These are phyloP conservation scores for Phytophthora rubi DNA, from an alignment of 352 stramenopile genomes.

Conservation along the genomic window DNA sequence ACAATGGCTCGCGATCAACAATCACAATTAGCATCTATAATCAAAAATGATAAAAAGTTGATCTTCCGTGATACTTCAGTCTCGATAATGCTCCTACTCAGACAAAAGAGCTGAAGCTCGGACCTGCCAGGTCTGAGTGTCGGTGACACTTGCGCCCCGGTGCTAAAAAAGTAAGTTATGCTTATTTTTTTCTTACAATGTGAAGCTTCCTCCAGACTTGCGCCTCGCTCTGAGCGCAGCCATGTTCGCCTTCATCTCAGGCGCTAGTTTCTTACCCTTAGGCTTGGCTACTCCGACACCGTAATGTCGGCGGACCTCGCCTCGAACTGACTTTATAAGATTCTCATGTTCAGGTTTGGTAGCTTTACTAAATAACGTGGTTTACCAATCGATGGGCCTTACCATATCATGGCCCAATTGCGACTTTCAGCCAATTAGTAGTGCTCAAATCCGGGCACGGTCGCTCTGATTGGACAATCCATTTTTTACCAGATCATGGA, in stretches of 20 bases:
- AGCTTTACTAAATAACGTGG: not conserved
- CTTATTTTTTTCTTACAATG: constrained; percentile 13
- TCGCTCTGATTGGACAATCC: too few species aligned
- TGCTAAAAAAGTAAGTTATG: not conserved
- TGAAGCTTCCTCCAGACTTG: not conserved
- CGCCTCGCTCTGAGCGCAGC: not conserved
- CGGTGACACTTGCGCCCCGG: too few species aligned
- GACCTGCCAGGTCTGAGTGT: too few species aligned
- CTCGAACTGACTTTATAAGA: not conserved
- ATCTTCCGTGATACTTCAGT: constrained; percentile 7
- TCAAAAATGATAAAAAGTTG: constrained; percentile 15
- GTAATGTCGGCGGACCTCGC: not conserved
- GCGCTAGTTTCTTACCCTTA: not conserved
- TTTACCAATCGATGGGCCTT: too few species aligned
- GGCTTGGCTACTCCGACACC: not conserved
- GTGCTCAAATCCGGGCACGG: too few species aligned
- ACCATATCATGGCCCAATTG: too few species aligned
- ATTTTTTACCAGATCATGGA: too few species aligned
- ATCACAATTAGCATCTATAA: constrained; percentile 21
- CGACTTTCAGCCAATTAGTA: too few species aligned
- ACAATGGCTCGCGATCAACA: constrained; percentile 13
- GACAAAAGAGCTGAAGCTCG: not conserved
- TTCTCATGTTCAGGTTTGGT: not conserved
- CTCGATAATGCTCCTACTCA: constrained; percentile 16
- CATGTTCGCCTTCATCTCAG: too few species aligned